Percentiles rank a stretch among this genome's conserved stretches.
Conservation (phyloP, 371 early-diverging fungal species). For the Choanephora cucurbitarum region DNA sequence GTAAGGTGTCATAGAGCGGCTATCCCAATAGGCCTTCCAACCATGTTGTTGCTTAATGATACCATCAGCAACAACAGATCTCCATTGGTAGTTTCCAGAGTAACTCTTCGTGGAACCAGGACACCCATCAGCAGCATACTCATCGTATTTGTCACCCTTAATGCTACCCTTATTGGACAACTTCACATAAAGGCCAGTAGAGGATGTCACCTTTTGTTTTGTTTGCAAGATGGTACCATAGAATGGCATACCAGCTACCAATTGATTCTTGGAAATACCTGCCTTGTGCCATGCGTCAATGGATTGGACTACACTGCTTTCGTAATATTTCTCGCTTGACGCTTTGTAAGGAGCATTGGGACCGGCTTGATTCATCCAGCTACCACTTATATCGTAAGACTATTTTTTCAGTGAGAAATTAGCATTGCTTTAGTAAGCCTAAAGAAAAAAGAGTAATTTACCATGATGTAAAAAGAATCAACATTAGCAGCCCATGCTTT, state of each 20-base stretch:
- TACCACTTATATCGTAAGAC: constrained; percentile 49
- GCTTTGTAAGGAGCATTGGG: constrained; percentile 65
- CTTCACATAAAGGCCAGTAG: constrained; percentile 24
- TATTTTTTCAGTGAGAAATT: constrained; percentile 2
- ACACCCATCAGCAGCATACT: constrained; percentile 12
- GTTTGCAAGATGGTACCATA: constrained; percentile 53
- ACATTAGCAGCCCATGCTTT: constrained; percentile 57
- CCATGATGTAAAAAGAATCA: constrained; percentile 67
- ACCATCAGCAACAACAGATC: constrained; percentile 61
- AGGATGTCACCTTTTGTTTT: constrained; percentile 8
- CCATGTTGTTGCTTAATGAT: constrained; percentile 38
- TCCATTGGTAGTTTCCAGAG: constrained; percentile 67
- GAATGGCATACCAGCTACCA: constrained; percentile 62
- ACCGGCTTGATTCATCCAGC: constrained; percentile 59
- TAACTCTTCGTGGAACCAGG: constrained; percentile 27
- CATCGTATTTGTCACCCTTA: constrained; percentile 25
- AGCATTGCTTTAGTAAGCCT: no score
- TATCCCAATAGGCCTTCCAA: constrained; percentile 67
- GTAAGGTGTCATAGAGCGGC: constrained; percentile 61
- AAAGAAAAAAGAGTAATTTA: constrained; percentile 24
- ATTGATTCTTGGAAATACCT: constrained; percentile 58
- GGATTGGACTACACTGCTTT: constrained; percentile 48
- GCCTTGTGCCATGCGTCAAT: constrained; percentile 58
- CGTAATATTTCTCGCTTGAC: constrained; percentile 34
- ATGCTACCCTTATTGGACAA: constrained; percentile 16